Conservation (phyloP, 306 rosid genomes). For the Vicia villosa region DNA sequence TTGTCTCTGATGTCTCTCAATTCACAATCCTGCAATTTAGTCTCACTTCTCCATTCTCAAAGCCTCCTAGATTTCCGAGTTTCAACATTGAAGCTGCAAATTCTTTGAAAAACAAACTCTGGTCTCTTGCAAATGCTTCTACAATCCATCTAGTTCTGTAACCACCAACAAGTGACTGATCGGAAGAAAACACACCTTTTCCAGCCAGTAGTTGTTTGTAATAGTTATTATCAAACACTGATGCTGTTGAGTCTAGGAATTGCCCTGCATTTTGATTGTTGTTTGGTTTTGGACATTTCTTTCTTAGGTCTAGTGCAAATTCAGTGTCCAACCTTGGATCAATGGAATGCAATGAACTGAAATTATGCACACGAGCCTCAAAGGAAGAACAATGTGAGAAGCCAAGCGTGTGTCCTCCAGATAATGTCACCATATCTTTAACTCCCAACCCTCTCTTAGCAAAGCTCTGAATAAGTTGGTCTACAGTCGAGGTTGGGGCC, state of each 20-base stretch:
- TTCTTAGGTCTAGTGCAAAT: constrained; percentile 55
- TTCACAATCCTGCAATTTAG: constrained; percentile 56
- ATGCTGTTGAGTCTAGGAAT: constrained; percentile 66
- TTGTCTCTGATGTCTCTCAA: constrained; percentile 31
- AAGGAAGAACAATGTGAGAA: constrained; percentile 82
- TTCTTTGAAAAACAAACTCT: constrained; percentile 59
- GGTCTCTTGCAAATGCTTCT: constrained; percentile 66
- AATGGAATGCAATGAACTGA: constrained; percentile 48
- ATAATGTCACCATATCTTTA: constrained; percentile 68
- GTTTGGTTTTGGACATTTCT: constrained; percentile 61
- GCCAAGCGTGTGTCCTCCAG: constrained; percentile 83
- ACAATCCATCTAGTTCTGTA: constrained; percentile 66
- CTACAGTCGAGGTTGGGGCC: constrained; percentile 62
- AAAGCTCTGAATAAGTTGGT: constrained; percentile 67
- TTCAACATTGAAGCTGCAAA: constrained; percentile 74
- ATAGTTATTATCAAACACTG: constrained; percentile 73
- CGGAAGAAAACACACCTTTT: constrained; percentile 66
- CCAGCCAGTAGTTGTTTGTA: constrained; percentile 53
- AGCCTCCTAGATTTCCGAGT: constrained; percentile 60
- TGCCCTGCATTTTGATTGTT: constrained; percentile 54
- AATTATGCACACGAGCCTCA: constrained; percentile 50
- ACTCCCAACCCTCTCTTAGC: constrained; percentile 65
- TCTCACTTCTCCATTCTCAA: constrained; percentile 64
- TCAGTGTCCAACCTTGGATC: constrained; percentile 60
- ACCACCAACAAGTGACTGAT: constrained; percentile 63